Evolutionary conservation across 1,284 basidiomycete species (phyloP), one percentile per base, ranked within the genome.

Genomic region (Porodaedalea pini): DNA sequence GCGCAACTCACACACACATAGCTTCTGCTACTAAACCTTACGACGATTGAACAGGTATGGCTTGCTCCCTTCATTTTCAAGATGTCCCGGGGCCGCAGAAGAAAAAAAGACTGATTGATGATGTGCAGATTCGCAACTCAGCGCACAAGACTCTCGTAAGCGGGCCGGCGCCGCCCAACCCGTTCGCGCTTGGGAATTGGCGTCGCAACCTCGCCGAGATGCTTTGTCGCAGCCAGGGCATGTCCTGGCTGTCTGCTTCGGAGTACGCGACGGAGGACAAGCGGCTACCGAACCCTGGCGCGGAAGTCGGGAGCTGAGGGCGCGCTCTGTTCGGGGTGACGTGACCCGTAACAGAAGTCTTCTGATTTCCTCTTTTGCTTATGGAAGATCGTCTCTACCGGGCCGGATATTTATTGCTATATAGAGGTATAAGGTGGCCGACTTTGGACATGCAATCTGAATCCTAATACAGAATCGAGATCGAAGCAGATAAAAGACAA

Each of bases 31-130:
- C 75, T 91, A 63, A 94, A 95, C 70, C 78, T 91, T 43, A 96
- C 94, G 2, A 97, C 94, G 10, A 94, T 97, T 61, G 94, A 97
- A 73, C 92, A 94, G 81, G 90, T 92, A 66, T 68, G 86, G 65
- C 21, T 27, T 58, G 53, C 58, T 19, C 41, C 25, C 10, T 6
- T 3, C 19, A 6, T 37, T n/a, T 34, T 32, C 21, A 3, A 13
- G 11, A 39, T 7, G 11, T 54, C 49, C 50, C 57, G 51, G 56
- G 40, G 41, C 10, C 31, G 17, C 27, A 44, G 43, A 54, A 44
- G 40, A 47, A 19, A 45, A 23, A 25, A 29, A n/a, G 21, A 43
- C 36, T 54, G 41, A 43, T 54, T 19, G 29, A n/a, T 23, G 47
- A 44, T 52, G 52, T 56, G 32, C 62, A 89, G 85, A 88, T 90